Base-by-base conservation (phyloP, 2,329 filamentous ascomycete genomes). In the Penicillium occitanis region DNA sequence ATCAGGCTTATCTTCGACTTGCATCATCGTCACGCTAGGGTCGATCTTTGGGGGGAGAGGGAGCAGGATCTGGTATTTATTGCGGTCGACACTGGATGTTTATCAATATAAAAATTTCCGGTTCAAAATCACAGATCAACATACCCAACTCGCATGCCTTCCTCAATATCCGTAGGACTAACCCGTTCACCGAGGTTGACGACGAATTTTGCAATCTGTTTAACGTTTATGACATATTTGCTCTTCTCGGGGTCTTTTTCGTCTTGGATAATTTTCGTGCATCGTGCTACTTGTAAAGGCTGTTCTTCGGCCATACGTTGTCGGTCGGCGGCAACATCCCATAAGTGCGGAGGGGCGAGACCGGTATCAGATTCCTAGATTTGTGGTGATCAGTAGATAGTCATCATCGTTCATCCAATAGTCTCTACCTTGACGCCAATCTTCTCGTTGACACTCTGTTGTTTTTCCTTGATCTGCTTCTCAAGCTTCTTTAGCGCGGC, bases 201-300 rank as follows among this genome's bases (percentile, higher is more conserved):
- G 61, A 99, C 95, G 75, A 99, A 99, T 83, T 99, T 99, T 75
- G 95, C 95, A 75, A 99, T 99, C 81, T 99, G 95, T 85, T 99
- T 99, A 73, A 99, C 94, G 81, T 99, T 99, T 86, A 99, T 99
- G 75, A 99, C 93, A 84, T 99, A 99, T 88, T 98, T 99, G 88
- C 91, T 96, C 87, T 99, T 99, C 69, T 96, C 91, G 68, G 92
- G 85, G 78, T 98, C 93, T 81, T 95, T 94, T 78, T 97, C 93
- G 76, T 98, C 94, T 68, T 93, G 89, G 73, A 99, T 99, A 79
- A 99, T 99, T 86, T 99, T 99, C 67, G 95, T 99, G 86, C 95
- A 99, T 76, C 95, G 87, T 70, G 95, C 95, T 70, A 99, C 95
- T 82, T 99, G 95, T 73, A 98, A 87, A 51, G 95, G 95, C 76